Evolutionary conservation across 441 rosid species (phyloP).

Genomic region (Croton laevigatus): DNA sequence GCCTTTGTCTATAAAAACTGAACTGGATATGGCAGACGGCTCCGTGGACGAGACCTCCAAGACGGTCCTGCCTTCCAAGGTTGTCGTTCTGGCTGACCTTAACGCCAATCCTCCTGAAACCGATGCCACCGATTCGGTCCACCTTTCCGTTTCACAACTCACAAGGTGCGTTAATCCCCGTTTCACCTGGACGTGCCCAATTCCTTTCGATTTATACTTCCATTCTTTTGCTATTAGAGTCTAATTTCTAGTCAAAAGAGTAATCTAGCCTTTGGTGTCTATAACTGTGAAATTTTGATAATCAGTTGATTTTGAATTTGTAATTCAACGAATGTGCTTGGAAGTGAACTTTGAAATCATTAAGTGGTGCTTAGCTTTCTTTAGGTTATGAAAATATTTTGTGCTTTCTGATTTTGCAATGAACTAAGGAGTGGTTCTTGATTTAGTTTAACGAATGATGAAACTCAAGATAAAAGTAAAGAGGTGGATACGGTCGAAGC

Average conservation of each 20-base stretch:
- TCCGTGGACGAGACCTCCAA: conserved; percentile 22
- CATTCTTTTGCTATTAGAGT: not conserved
- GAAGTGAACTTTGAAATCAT: not conserved
- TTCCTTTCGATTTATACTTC: not conserved
- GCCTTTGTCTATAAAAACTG: conserved; percentile 40
- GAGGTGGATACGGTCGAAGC: conserved; percentile 52
- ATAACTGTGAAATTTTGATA: not conserved
- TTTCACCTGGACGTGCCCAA: not conserved
- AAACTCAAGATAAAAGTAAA: conserved; percentile 55
- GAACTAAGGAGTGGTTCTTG: not conserved
- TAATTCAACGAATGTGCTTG: not conserved
- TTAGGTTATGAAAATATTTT: not conserved
- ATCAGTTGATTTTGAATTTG: not conserved
- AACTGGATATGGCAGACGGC: conserved; percentile 33
- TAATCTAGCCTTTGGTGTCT: not conserved
- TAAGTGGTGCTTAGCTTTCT: not conserved
- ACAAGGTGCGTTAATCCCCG: conserved; percentile 30
- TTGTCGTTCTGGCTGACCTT: conserved; percentile 82
- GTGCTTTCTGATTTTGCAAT: not conserved
- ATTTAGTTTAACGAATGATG: conserved; percentile 50
- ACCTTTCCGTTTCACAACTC: conserved; percentile 31
- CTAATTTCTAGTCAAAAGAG: not conserved
- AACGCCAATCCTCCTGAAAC: conserved; percentile 81
- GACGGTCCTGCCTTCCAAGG: conserved; percentile 39
- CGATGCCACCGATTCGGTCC: conserved; percentile 48